Evolutionary conservation across 108 stramenopile species (phyloP).

Genomic region (Pseudonitzschia pungens): DNA sequence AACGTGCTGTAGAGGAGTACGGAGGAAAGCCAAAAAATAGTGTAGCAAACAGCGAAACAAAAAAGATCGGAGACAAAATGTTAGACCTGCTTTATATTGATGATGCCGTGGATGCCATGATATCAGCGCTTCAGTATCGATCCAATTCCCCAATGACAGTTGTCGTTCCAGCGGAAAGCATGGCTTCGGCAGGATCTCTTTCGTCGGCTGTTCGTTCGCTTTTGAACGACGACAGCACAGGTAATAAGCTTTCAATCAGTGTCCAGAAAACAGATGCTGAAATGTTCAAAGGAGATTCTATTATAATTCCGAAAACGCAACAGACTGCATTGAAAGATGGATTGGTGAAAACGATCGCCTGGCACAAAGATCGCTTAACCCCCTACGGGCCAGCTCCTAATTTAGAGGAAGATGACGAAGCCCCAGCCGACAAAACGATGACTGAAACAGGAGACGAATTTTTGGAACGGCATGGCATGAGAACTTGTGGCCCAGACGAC

Average conservation of each 20-base stretch:
- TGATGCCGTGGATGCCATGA: conserved; percentile 68
- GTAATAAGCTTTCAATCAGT: not conserved
- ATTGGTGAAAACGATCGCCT: conserved; percentile 54
- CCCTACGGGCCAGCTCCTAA: conserved; percentile 48
- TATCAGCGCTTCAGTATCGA: conserved; percentile 75
- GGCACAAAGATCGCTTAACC: conserved; percentile 62
- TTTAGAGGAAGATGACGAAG: not conserved
- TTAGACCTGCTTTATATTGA: conserved; percentile 69
- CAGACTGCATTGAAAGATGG: conserved; percentile 52
- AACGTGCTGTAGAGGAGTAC: conserved; percentile 21
- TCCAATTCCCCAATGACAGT: conserved; percentile 40
- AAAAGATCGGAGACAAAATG: not conserved
- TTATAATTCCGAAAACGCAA: conserved; percentile 3
- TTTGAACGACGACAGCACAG: not conserved
- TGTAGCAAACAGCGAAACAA: conserved; percentile 14
- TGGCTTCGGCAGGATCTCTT: conserved; percentile 23
- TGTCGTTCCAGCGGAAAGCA: conserved; percentile 42
- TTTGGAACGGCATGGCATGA: conserved; percentile 39
- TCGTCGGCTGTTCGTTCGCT: conserved; percentile 33
- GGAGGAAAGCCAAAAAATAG: conserved; percentile 25
- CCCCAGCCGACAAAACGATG: conserved; percentile 1
- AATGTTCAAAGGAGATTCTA: not conserved
- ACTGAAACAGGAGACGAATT: conserved; percentile 53
- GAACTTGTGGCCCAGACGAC: conserved; percentile 48
- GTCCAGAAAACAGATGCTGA: not conserved